Conservation (phyloP, 768 basidiomycete genomes). For the Lepiota venenata region DNA sequence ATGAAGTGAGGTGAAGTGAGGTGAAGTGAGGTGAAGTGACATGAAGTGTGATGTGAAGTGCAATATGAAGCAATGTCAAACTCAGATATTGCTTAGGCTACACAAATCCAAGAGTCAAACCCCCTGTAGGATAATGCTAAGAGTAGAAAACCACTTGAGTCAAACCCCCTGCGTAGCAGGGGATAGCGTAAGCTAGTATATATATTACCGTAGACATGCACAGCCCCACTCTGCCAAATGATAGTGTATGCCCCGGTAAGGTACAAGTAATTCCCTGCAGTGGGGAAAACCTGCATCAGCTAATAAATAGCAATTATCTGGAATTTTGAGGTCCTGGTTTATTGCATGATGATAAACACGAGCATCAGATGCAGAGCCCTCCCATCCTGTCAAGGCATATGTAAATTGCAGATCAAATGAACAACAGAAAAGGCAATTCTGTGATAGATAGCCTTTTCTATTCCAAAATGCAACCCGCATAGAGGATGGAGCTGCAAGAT, state of each 20-base stretch:
- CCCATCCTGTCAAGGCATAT: slow-evolving; percentile 35
- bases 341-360: slow-evolving; percentile 20
- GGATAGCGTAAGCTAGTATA: too few species aligned
- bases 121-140: too few species aligned
- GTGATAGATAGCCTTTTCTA: slow-evolving; percentile 27
- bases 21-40: too few species aligned
- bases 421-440: slow-evolving; percentile 33
- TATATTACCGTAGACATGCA: slow-evolving; percentile 3
- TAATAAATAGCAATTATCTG: slow-evolving; percentile 29
- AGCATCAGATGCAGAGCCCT: slow-evolving; percentile 32
- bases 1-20: too few species aligned
- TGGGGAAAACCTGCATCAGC: slow-evolving; percentile 32
- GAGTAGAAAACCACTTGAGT: too few species aligned
- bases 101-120: too few species aligned
- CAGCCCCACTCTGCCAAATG: slow-evolving; percentile 34
- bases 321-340: slow-evolving; percentile 20
- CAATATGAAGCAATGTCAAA: too few species aligned
- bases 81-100: too few species aligned
- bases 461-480: slow-evolving; percentile 15
- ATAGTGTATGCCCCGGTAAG: slow-evolving; percentile 32
- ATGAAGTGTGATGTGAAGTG: too few species aligned
- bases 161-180: too few species aligned
- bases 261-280: slow-evolving; percentile 28
- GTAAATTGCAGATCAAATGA: slow-evolving; percentile 27
- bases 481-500: slow-evolving; percentile 12